Evolutionary conservation across 179 eudicot genomes (phyloP), one percentile per base, ranked within the genome.

Genomic region (Beta corolliflora): DNA sequence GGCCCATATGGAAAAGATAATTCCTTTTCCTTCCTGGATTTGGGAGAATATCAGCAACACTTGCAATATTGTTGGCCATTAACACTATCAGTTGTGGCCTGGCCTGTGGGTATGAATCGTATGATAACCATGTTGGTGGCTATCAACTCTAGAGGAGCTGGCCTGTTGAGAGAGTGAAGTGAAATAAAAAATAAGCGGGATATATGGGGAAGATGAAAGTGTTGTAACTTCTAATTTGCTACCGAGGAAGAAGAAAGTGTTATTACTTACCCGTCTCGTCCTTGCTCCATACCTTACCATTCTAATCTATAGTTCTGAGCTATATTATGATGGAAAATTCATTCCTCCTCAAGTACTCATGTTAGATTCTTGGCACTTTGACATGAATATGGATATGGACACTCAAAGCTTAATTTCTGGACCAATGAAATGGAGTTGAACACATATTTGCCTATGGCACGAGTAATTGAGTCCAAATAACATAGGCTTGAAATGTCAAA

Each of bases 81-180:
- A 29, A 31, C 12, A 54, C 64, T 25, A 25, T 15, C n/a, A 54
- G 77, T 29, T 73, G 77, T 75, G 12, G 64, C 50, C 8, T 46
- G 50, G 29, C 29, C 29, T 25, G 29, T 25, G 29, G 29, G n/a
- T n/a, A n/a, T n/a, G n/a, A n/a, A n/a, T n/a, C n/a, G 50, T 46
- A 46, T 46, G 8, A 36, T 56, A 55, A 36, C 46, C 66, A 75
- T 56, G 13, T 54, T 75, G 77, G 77, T 16, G 64, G 64, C 59
- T 25, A 23, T 73, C 1, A 53, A 31, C 12, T 50, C 36, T 11
- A 29, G 12, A 45, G n/a, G 29, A 69, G 54, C 9, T 70, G 73
- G 73, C 18, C 29, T 45, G 73, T 19, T 69, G 50, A 69, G 54
- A 44, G 25, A 36, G n/a, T 5, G 52, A 12, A 68, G 21, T 68